Evolutionary conservation across 1,284 basidiomycete genomes (phyloP).

Genomic region (Athelia sp.): DNA sequence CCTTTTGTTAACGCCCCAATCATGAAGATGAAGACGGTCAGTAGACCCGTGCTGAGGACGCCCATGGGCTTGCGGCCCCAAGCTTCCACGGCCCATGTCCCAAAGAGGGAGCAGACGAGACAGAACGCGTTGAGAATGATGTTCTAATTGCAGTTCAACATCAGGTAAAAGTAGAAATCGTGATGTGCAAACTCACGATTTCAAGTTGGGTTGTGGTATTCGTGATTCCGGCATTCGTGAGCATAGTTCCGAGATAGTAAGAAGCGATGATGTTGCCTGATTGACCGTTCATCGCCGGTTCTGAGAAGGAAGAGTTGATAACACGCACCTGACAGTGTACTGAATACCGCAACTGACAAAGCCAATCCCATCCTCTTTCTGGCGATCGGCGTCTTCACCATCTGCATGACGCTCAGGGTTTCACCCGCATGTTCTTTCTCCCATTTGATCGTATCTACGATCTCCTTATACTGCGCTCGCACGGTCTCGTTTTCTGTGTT

Average conservation of each 20-base stretch:
- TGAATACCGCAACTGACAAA: constrained; percentile 17
- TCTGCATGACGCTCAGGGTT: constrained; percentile 12
- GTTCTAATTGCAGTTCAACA: constrained; percentile 9
- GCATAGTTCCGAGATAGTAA: constrained; percentile 16
- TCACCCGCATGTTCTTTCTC: constrained; percentile 12
- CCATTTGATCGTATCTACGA: constrained; percentile 15
- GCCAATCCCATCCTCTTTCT: constrained; percentile 15
- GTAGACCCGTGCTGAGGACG: constrained; percentile 11
- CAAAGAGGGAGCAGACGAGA: constrained; percentile 14
- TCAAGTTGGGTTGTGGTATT: constrained; percentile 16
- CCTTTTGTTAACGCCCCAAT: constrained; percentile 18
- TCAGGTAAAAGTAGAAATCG: not conserved
- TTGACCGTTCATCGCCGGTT: not conserved
- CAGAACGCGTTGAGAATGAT: constrained; percentile 19
- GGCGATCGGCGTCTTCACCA: constrained; percentile 15
- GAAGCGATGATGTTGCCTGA: constrained; percentile 18
- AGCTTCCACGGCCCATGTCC: constrained; percentile 16
- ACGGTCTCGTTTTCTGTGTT: constrained; percentile 12
- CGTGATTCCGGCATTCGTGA: constrained; percentile 16
- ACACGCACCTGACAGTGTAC: constrained; percentile 15
- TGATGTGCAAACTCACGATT: constrained; percentile 10
- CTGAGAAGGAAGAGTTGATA: not conserved
- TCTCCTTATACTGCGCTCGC: constrained; percentile 15
- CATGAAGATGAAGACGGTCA: constrained; percentile 16
- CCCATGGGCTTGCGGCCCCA: constrained; percentile 16